A percentile compares a stretch with the other conserved stretches of the same genome.
These are phyloP conservation scores for Aureobasidium vineae DNA, from an alignment of 2,329 filamentous ascomycete genomes.

Conservation along the genomic window DNA sequence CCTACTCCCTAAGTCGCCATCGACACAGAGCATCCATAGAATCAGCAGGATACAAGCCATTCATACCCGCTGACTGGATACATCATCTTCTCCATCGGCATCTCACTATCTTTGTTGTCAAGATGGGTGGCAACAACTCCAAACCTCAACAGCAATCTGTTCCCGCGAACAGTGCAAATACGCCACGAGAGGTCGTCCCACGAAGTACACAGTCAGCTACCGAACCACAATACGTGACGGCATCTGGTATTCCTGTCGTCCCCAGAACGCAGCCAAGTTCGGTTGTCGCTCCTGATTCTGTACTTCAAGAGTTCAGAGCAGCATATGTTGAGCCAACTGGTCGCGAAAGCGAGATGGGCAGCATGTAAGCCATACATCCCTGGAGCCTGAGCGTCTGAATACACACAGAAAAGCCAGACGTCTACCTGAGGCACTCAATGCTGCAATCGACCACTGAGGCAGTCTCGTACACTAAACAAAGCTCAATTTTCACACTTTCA, in stretches of 20 bases:
- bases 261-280: background rate
- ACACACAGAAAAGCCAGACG: background rate
- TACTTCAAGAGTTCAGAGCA: background rate
- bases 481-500: background rate
- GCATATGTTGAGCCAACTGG: background rate
- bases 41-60: background rate
- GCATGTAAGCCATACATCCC: background rate
- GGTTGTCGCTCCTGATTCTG: background rate
- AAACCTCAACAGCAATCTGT: background rate
- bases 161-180: background rate
- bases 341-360: background rate
- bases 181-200: background rate
- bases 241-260: constrained; percentile 3
- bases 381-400: background rate
- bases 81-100: background rate
- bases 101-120: background rate
- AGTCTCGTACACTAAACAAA: background rate
- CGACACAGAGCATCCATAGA: background rate
- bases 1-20: constrained; percentile 3
- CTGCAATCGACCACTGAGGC: background rate
- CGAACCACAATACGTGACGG: background rate
- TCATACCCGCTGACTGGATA: background rate
- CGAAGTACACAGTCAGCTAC: background rate
- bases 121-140: constrained; percentile 1
- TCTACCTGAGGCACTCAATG: background rate